phyloP scores from a whole-genome alignment of 257 asterid genomes.

The Henckelia pumila region DNA sequence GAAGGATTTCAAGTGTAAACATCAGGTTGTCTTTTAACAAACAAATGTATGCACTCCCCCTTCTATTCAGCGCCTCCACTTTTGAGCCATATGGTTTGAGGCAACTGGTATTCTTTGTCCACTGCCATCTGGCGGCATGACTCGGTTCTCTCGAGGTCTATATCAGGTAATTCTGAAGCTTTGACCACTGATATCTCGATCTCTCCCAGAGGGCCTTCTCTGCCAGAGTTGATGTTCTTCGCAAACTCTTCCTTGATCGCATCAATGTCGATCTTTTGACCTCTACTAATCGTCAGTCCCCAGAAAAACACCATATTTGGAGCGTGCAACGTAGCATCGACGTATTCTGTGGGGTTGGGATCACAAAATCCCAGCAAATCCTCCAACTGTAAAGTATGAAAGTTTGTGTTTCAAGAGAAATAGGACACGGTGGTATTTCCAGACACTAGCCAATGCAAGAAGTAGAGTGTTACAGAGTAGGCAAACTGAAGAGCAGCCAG shows the following conservation, averaged over 20 bases:
- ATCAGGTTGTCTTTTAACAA: no score
- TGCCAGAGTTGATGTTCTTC: slow-evolving; percentile 29
- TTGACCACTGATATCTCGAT: slow-evolving; percentile 38
- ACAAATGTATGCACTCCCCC: no score
- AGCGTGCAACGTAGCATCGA: slow-evolving; percentile 28
- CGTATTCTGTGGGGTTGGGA: slow-evolving; percentile 51
- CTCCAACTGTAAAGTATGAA: slow-evolving; percentile 39
- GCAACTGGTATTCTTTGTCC: slow-evolving; percentile 21
- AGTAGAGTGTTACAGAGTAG: background rate
- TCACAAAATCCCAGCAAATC: slow-evolving; percentile 48
- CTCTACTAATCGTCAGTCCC: slow-evolving; percentile 43
- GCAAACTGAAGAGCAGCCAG: background rate
- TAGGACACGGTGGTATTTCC: background rate
- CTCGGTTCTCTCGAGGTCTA: slow-evolving; percentile 15
- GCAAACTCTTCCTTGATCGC: slow-evolving; percentile 33
- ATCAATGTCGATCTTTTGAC: slow-evolving; percentile 27
- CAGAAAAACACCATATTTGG: slow-evolving; percentile 47
- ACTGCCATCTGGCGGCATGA: slow-evolving; percentile 27
- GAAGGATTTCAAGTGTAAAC: no score
- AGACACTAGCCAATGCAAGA: no score
- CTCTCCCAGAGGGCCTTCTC: slow-evolving; percentile 35
- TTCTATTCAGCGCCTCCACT: background rate
- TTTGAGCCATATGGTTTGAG: slow-evolving; percentile 23
- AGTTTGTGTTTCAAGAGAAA: no score
- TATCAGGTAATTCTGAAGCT: slow-evolving; percentile 35